A percentile compares a stretch with the other conserved stretches of the same genome.
phyloP scores from a whole-genome alignment of 805 yeast species.

The Isabelozyma gotoi region DNA sequence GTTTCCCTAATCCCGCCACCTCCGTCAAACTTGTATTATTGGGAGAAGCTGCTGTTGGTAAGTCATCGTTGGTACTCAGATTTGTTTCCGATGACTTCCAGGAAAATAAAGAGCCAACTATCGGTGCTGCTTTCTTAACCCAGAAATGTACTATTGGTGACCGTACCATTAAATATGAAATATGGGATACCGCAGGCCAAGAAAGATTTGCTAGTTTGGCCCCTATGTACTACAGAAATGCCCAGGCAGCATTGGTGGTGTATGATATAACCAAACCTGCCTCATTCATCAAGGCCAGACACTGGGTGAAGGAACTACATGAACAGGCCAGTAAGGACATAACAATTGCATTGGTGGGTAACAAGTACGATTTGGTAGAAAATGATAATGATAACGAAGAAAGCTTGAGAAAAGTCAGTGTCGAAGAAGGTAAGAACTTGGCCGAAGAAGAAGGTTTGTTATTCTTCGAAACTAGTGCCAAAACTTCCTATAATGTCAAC shows the following conservation, averaged over 20 bases:
- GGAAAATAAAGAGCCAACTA: constrained; percentile 96
- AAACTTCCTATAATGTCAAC: constrained; percentile 83
- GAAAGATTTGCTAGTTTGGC: constrained; percentile 95
- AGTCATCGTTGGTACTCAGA: constrained; percentile 86
- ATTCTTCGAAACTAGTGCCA: constrained; percentile 94
- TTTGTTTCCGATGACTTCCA: constrained; percentile 95
- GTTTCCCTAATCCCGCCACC: constrained; percentile 46
- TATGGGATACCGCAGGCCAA: constrained; percentile 98
- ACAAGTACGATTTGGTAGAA: constrained; percentile 79
- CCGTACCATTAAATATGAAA: constrained; percentile 85
- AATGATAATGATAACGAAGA: constrained; percentile 49
- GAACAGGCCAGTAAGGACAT: constrained; percentile 94
- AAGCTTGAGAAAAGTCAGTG: constrained; percentile 69
- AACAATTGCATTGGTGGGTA: constrained; percentile 90
- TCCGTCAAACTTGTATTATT: constrained; percentile 86
- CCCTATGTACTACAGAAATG: constrained; percentile 96
- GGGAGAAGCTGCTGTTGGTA: constrained; percentile 98
- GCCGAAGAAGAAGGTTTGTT: constrained; percentile 90
- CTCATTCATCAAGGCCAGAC: constrained; percentile 92
- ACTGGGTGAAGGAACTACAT: constrained; percentile 95
- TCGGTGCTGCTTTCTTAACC: constrained; percentile 96
- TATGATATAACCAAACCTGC: constrained; percentile 95
- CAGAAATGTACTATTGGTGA: constrained; percentile 88
- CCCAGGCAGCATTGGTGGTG: constrained; percentile 95
- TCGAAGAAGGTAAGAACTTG: constrained; percentile 80